Conservation (phyloP, 2,329 filamentous ascomycete species). For the Periconia sp. region DNA sequence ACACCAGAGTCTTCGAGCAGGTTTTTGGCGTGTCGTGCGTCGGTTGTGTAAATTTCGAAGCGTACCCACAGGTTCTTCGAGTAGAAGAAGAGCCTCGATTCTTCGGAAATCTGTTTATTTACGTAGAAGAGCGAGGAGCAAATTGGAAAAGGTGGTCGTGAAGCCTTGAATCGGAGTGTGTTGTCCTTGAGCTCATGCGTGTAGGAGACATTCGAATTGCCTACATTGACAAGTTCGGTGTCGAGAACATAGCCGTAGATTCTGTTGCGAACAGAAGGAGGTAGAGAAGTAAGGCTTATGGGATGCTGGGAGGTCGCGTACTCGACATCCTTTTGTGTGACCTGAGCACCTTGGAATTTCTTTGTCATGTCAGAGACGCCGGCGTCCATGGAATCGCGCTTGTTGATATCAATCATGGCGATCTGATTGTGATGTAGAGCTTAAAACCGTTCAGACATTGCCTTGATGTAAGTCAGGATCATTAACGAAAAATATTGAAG, state of each 20-base stretch:
- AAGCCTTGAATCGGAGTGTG: conserved; percentile 29
- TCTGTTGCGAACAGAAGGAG: conserved; percentile 31
- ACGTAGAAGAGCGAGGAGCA: conserved; percentile 27
- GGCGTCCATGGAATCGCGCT: conserved; percentile 38
- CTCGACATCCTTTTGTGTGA: conserved; percentile 2
- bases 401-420: conserved; percentile 13
- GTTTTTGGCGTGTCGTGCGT: conserved; percentile 34
- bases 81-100: conserved; percentile 33
- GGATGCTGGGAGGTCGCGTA: conserved; percentile 24
- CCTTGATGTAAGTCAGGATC: too few relatives aligned
- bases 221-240: conserved; percentile 36
- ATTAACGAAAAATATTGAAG: too few relatives aligned
- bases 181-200: conserved; percentile 22
- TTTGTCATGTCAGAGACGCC: conserved; percentile 15
- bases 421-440: neutral
- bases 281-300: conserved; percentile 25
- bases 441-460: neutral
- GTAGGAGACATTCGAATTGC: conserved; percentile 33
- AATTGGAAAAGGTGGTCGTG: conserved; percentile 30
- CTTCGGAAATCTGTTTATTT: conserved; percentile 25
- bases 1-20: conserved; percentile 35
- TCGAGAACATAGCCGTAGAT: conserved; percentile 39
- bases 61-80: conserved; percentile 33
- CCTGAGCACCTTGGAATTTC: conserved; percentile 17
- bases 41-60: conserved; percentile 25